Evolutionary conservation across 1,284 basidiomycete genomes (phyloP), one percentile per base, ranked within the genome.

Genomic region (Moesziomyces antarcticus): DNA sequence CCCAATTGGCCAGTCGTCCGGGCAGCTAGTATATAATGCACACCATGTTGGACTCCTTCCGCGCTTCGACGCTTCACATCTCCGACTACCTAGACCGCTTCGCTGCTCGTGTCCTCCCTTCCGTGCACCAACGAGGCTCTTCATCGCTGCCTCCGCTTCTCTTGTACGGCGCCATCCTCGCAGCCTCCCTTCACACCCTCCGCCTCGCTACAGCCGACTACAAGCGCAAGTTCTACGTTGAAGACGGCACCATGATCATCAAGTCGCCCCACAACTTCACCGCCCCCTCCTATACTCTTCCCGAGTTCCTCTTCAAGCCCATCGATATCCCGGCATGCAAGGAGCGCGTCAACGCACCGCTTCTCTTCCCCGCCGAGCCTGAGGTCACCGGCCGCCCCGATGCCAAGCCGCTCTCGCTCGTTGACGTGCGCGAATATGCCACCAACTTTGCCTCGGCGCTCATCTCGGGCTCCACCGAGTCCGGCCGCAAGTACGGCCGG

Each of bases 261-360:
- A 68, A 62, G 22, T 78, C 78, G 60, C 68, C 68, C 30, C 61
- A 68, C 48, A 8, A 27, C 3, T 63, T 78, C 48, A 58, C 57
- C 27, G 45, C 75, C 14, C 78, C 78, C 16, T 50, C 57, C 63
- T 55, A 70, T 33, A 64, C 73, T 24, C 61, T 80, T 7, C 78
- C 76, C 41, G 50, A 77, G 48, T 80, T 80, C 56, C 62, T 80
- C 41, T 75, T 69, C 69, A 72, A 60, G 58, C 74, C 62, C 35
- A 67, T 70, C 47, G 67, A 63, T 44, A 51, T 55, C 43, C 37
- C 64, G 46, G 50, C 69, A 44, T 71, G 63, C 49, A 57, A 66
- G 43, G 57, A 72, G 40, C 58, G 65, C 3, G 50, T 54, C 13
- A 54, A 67, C 25, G 65, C 52, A 10, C 66, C 69, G 3, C 42